Evolutionary conservation across 345 rosid genomes (phyloP), one percentile per base, ranked within the genome.

Genomic region (Aurinia saxatilis): DNA sequence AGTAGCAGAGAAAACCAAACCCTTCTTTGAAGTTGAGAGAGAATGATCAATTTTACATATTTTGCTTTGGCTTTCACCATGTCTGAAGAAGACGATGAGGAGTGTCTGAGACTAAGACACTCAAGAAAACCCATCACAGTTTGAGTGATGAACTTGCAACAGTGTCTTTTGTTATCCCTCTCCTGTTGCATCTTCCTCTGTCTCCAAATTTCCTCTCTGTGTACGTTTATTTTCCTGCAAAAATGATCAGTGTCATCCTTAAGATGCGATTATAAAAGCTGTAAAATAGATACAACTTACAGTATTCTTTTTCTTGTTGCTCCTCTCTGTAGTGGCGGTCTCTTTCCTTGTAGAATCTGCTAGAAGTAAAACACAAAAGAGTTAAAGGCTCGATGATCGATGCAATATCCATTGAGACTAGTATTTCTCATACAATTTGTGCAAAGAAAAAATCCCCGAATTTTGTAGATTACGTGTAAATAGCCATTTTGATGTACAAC

Each of bases 81-180:
- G 50, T 45, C 27, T 29, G 67, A 52, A 59, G 72, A 58, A 11
- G 54, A 27, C 21, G 73, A 67, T 14, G 65, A 52, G 3, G 73
- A 61, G 36, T 18, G 63, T 53, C 50, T 61, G 42, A 69, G 7
- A 1, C 5, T 60, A 8, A 69, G 42, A 52, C 73, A 53, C 8
- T 18, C 23, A 12, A 69, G 27, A 18, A 60, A 52, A 60, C 44
- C 49, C 37, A 27, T 61, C 17, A 61, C 14, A 17, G 57, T 54
- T 36, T 21, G 61, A 53, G 25, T 55, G 44, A 69, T 29, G 50
- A 30, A 14, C 4, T 69, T 61, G 50, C 41, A 16, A 34, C 63
- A 5, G 30, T 37, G 15, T 53, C 34, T 46, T 38, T 53, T 61
- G 42, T 46, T 15, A 46, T 37, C 57, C 29, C 19, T 19, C 42